These are phyloP conservation scores for Ophiostoma ulmi DNA, from an alignment of 2,329 filamentous ascomycete genomes.

Conservation along the genomic window DNA sequence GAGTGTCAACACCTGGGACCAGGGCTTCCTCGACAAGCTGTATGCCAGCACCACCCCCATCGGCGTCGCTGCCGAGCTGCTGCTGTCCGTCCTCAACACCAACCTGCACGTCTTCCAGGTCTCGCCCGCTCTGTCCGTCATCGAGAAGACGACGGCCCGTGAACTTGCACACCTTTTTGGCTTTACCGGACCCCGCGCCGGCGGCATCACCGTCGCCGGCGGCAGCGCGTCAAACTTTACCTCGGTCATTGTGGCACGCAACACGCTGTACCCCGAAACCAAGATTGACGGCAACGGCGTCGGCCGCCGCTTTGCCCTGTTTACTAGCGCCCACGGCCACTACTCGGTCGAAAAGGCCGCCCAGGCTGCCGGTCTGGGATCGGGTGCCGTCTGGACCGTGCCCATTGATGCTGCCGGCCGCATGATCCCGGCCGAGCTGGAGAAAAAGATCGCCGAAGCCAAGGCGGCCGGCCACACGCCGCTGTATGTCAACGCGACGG, in stretches of 20 bases:
- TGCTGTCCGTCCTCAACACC: constrained; percentile 83
- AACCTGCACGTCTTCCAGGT: constrained; percentile 94
- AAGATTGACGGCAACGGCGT: constrained; percentile 66
- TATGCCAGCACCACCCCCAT: constrained; percentile 86
- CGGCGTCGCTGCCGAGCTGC: constrained; percentile 76
- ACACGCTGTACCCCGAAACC: constrained; percentile 73
- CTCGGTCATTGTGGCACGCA: constrained; percentile 80
- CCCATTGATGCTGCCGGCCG: constrained; percentile 66
- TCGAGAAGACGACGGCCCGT: constrained; percentile 77
- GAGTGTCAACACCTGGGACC: constrained; percentile 97
- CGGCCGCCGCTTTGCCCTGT: constrained; percentile 64
- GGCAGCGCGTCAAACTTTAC: constrained; percentile 81
- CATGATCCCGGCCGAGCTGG: constrained; percentile 65
- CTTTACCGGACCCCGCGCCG: constrained; percentile 61
- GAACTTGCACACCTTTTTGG: constrained; percentile 73
- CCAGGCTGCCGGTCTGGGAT: constrained; percentile 82
- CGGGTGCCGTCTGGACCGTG: constrained; percentile 65
- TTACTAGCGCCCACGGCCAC: constrained; percentile 86
- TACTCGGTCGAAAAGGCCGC: constrained; percentile 94
- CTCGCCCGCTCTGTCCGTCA: constrained; percentile 77
- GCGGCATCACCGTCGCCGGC: constrained; percentile 74
- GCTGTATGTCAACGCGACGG: constrained; percentile 92
- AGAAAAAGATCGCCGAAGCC: constrained; percentile 56
- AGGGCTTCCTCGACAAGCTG: constrained; percentile 92
- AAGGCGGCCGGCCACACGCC: constrained; percentile 68